Base-by-base conservation (phyloP, 2,329 filamentous ascomycete species). In the Phyllosticta paracitricarpa region DNA sequence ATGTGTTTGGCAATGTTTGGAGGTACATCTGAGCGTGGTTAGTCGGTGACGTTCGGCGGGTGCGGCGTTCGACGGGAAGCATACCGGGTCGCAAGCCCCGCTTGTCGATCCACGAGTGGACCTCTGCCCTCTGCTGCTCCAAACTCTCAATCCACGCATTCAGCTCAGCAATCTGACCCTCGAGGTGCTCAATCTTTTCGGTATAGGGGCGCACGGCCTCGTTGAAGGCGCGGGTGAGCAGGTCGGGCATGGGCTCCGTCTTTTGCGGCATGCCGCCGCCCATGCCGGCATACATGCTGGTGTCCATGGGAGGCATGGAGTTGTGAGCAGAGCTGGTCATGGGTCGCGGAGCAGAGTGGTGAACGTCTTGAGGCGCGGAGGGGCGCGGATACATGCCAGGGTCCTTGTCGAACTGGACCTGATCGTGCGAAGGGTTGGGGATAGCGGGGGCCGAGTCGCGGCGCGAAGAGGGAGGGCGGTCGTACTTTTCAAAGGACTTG, bases 31-130 rank as follows among this genome's bases (percentile, higher is more conserved):
- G 64, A 17, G 53, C 17, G 54, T 6, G 4, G 51, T 40, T 56
- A 67, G 68, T 63, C 70, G 56, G 33, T 12, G 40, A 55, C 51
- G 1, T 14, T 30, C 12, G 26, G 22, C 53, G 40, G 19, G 33
- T 26, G 35, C 33, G 30, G 8, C 51, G 53, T 61, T 40, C 26
- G 30, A 33, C 51, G 25, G 19, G 14, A 28, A 24, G 66, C 76
- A 62, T 71, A 81, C 79, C 79, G 64, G 79, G 79, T 68, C 79
- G 71, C 57, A 82, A 66, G 24, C 79, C 79, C 51, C 79, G 73
- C 74, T 82, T 82, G 72, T 82, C 79, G 61, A 82, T 82, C 79
- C 79, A 82, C 56, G 76, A 74, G 69, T 81, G 78, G 35, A 82
- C 77, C 63, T 82, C 79, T 28, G 73, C 73, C 64, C 79, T 72